phyloP scores from a whole-genome alignment of 345 rosid genomes.

The Sisymbrium irio region DNA sequence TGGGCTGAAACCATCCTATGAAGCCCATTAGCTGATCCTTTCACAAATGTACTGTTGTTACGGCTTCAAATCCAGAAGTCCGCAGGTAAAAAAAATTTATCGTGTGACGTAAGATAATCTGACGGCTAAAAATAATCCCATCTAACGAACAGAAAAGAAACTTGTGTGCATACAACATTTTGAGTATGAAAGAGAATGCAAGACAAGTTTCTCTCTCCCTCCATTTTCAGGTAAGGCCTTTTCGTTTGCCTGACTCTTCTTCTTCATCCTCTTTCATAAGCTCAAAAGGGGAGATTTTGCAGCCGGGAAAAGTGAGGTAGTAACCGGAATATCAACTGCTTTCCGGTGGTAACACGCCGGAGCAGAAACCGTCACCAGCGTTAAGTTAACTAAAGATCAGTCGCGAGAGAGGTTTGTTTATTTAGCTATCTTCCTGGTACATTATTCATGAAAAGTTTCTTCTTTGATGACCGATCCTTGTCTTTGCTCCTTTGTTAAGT shows the following conservation, averaged over 20 bases:
- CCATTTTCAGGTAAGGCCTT: conserved; percentile 3
- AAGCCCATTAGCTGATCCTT: background rate
- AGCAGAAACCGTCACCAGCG: background rate
- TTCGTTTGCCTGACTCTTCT: background rate
- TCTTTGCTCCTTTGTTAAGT: background rate
- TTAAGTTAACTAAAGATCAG: background rate
- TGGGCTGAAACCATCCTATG: background rate
- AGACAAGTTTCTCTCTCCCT: conserved; percentile 14
- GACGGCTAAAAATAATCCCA: background rate
- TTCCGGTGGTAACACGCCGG: background rate
- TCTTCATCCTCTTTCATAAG: background rate
- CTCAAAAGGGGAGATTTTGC: background rate
- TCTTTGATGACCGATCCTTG: conserved; percentile 2
- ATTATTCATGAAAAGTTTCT: background rate
- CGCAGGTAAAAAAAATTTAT: background rate
- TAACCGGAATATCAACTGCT: background rate
- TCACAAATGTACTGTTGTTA: background rate
- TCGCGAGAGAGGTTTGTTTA: background rate
- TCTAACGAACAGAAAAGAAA: background rate
- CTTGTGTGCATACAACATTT: background rate
- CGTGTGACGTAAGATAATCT: background rate
- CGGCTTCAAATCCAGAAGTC: too few relatives aligned
- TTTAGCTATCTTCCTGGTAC: background rate
- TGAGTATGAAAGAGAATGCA: background rate
- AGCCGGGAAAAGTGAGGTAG: background rate